These are phyloP conservation scores for Pseudocercospora pini-densiflorae DNA, from an alignment of 2,329 filamentous ascomycete species.

Conservation along the genomic window DNA sequence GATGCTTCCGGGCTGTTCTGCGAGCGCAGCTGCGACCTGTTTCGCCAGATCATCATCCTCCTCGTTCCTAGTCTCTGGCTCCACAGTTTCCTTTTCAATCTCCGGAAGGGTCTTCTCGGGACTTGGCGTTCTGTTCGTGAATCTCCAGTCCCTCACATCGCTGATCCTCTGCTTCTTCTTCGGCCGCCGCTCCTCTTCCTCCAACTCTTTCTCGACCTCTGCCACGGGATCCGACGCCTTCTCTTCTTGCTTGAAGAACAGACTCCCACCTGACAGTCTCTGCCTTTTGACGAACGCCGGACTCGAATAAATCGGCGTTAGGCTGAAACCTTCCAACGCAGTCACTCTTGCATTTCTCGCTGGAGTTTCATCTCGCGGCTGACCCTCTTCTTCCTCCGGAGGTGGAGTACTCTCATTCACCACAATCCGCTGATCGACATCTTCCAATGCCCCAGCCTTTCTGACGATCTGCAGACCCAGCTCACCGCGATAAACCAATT, in stretches of 20 bases:
- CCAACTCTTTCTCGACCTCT: conserved; percentile 65
- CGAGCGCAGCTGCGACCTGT: not conserved
- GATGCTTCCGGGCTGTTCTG: not conserved
- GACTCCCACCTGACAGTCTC: conserved; percentile 62
- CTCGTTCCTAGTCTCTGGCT: not conserved
- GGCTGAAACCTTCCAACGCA: conserved; percentile 23
- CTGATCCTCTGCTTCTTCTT: conserved; percentile 75
- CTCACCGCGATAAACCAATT: conserved; percentile 54
- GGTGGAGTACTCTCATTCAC: conserved; percentile 28
- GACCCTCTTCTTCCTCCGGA: conserved; percentile 20
- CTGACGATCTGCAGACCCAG: conserved; percentile 40
- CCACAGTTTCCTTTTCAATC: conserved; percentile 6
- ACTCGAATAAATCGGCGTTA: conserved; percentile 58
- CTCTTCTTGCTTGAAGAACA: conserved; percentile 50
- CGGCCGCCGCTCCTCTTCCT: conserved; percentile 53
- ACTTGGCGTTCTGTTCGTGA: conserved; percentile 72
- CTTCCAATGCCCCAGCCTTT: conserved; percentile 23
- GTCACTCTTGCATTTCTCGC: conserved; percentile 15
- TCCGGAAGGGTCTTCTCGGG: conserved; percentile 58
- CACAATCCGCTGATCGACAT: conserved; percentile 15
- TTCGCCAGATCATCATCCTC: not conserved
- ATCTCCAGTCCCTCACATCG: conserved; percentile 72
- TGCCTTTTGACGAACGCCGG: conserved; percentile 79
- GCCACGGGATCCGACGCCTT: conserved; percentile 70
- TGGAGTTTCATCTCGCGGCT: conserved; percentile 11